Evolutionary conservation across 2,329 filamentous ascomycete genomes (phyloP), one percentile per base, ranked within the genome.

Genomic region (Diplodia sapinea): DNA sequence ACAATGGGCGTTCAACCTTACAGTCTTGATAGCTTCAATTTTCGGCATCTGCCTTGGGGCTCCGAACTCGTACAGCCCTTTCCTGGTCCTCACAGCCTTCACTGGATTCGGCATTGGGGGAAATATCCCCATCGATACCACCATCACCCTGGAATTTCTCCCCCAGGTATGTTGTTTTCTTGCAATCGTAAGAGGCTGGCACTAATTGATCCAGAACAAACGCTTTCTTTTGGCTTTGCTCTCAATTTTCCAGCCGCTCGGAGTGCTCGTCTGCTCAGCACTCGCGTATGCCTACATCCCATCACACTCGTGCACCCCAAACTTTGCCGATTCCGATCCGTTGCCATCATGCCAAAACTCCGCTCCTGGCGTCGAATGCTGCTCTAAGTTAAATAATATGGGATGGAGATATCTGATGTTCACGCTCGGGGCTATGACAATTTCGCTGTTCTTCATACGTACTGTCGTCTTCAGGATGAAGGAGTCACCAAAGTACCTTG

Each of bases 401-500:
- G 81, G 81, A n/a, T 82, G 81, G 80, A 73, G 81, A 47, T 82
- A 82, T 69, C 70, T 81, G 6, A 70, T 82, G 47, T 80, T 78
- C 69, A 80, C 77, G 0, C 73, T 82, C 7, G 80, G 80, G 0
- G 74, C 73, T 0, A 74, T 78, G 50, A 82, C 80, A 0, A 70
- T 82, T 1, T 66, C 76, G 13, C 74, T 82, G 13, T 88, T 86
- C 52, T 73, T 88, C 54, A 72, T 84, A 1, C 84, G 87, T 23
- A 80, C 87, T 47, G 82, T 84, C 1, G 72, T 88, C 47, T 83
- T 89, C 71, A 78, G 79, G 4, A 83, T 89, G 56, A 82, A 81
- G 69, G 86, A 89, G 71, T 87, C 86, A 1, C 87, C 87, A 0
- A 89, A 89, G 71, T 88, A 85, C 70, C 79, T 87, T 6, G 77